Base-by-base conservation (phyloP, 305 asterid species). In the Fraxinus latifolia region DNA sequence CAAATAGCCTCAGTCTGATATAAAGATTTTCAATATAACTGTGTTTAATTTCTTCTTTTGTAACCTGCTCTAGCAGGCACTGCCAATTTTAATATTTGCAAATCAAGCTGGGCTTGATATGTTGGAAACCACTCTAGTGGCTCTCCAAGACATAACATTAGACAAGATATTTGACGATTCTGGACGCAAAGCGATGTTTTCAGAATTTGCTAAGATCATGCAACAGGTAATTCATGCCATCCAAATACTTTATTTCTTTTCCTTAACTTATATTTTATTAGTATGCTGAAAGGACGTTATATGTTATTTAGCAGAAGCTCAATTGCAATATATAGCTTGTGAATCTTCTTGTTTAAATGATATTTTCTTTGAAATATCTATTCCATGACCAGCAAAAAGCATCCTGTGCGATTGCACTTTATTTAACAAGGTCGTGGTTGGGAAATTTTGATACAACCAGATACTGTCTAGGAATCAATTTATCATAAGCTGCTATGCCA, bases 51-150 rank as follows among this genome's bases (percentile, higher is more conserved):
- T 50, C 62, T 50, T n/a, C 47, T 39, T 39, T 50, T 5, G 21
- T n/a, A 50, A 50, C 62, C 23, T 50, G 2, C 62, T 4, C 23
- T 50, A 50, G 23, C 62, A 50, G 98, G 91, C 97, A 25, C 87
- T 85, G 2, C 97, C 98, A 0, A 92, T 91, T 68, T 89, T 94
- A 85, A 91, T 90, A 8, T 94, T 94, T n/a, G 94, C 97, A 7
- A 94, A 94, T 86, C 97, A 94, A 85, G 94, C 97, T 0, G 98
- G 98, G 27, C 89, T 95, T 1, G 97, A 93, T 85, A 92, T 95
- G 97, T 90, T 95, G 37, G 98, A 95, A 90, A 95, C 97, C 0
- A 92, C 96, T 47, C 87, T 95, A 70, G 94, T 95, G 97, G 92
- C 96, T 15, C 87, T 95, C 68, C 98, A 95, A 84, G 98, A 95